Evolutionary conservation across 2,329 filamentous ascomycete species (phyloP).

Genomic region (Aspergillus chevalieri): DNA sequence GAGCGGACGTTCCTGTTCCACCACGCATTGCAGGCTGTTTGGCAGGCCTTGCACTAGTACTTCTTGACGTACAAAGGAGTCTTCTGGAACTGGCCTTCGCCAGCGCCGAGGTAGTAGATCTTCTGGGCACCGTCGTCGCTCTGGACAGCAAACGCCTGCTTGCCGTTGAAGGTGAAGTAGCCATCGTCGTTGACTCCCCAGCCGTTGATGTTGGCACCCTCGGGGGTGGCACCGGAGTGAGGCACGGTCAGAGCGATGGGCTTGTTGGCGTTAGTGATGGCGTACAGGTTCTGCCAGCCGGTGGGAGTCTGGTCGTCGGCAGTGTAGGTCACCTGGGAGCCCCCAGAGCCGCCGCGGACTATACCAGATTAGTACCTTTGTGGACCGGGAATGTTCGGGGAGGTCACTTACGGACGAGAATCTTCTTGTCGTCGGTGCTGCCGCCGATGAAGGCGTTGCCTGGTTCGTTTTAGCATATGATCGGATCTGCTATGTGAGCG

Average conservation of each 20-base stretch:
- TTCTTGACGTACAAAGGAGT: constrained; percentile 14
- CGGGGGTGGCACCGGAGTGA: constrained; percentile 22
- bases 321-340: constrained; percentile 17
- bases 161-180: constrained; percentile 20
- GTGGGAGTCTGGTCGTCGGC: constrained; percentile 17
- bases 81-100: constrained; percentile 14
- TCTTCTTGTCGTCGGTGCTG: constrained; percentile 14
- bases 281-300: constrained; percentile 24
- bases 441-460: constrained; percentile 2
- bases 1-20: too few species aligned
- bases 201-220: constrained; percentile 15
- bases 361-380: not conserved
- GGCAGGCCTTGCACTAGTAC: constrained; percentile 20
- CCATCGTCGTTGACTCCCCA: constrained; percentile 23
- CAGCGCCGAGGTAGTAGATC: constrained; percentile 22
- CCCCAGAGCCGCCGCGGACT: constrained; percentile 14
- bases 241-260: constrained; percentile 19
- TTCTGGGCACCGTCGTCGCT: constrained; percentile 19
- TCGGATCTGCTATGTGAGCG: not conserved
- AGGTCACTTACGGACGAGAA: constrained; percentile 15
- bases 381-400: not conserved
- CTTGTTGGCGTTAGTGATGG: constrained; percentile 16
- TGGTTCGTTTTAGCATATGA: not conserved
- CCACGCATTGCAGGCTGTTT: not conserved
- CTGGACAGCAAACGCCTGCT: constrained; percentile 21